Evolutionary conservation across 805 yeast genomes (phyloP).

Genomic region (Cyberlindnera amylophila): DNA sequence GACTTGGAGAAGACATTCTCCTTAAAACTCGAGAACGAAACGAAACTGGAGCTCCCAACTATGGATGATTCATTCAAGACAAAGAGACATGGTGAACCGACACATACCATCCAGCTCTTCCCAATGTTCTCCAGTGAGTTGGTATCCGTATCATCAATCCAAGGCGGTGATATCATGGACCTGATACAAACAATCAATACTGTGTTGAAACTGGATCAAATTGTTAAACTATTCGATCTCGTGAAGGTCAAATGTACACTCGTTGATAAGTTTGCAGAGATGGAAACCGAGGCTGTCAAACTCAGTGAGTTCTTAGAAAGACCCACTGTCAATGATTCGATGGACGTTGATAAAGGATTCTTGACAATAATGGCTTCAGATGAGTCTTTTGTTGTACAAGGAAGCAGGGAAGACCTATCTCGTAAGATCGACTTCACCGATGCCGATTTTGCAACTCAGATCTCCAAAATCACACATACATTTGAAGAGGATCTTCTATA

Average conservation of each 20-base stretch:
- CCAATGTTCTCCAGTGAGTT: conserved; percentile 9
- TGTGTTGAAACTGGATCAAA: conserved; percentile 1
- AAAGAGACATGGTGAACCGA: conserved; percentile 1
- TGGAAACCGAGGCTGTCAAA: conserved; percentile 13
- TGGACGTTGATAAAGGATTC: conserved; percentile 6
- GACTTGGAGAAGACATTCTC: background rate
- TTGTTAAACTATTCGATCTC: background rate
- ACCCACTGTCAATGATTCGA: background rate
- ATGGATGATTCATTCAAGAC: conserved; percentile 9
- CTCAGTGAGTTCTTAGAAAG: conserved; percentile 9
- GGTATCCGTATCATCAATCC: conserved; percentile 1
- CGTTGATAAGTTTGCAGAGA: conserved; percentile 14
- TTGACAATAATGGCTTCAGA: conserved; percentile 6
- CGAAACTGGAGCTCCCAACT: conserved; percentile 4
- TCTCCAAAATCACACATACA: background rate
- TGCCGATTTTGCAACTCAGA: background rate
- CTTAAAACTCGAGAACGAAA: conserved; percentile 1
- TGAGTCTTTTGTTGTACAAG: conserved; percentile 1
- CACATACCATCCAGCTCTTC: conserved; percentile 12
- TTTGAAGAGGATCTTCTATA: too few relatives aligned
- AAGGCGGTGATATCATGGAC: conserved; percentile 8
- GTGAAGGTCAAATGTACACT: conserved; percentile 5
- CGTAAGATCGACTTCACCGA: too few relatives aligned
- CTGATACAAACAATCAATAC: conserved; percentile 1
- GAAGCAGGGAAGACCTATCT: background rate